Evolutionary conservation across 2,329 filamentous ascomycete genomes (phyloP), one percentile per base, ranked within the genome.

Genomic region (Beauveria brongniartii): DNA sequence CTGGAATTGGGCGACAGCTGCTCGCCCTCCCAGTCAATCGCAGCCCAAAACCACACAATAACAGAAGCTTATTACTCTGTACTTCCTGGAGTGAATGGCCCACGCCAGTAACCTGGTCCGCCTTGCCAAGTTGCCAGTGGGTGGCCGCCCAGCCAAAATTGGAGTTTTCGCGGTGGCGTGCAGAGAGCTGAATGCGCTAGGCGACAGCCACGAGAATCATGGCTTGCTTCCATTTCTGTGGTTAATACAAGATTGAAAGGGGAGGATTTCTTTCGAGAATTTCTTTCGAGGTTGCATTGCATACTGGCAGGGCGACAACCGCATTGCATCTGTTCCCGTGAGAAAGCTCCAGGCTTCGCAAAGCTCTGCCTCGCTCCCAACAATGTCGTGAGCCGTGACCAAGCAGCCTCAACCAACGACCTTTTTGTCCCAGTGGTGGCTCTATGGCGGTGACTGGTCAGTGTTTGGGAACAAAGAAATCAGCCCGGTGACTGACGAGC

Each of bases 171-270:
- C 59, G 59, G 59, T 61, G 59, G 59, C 53, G 56, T 61, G 59
- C 52, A 50, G 59, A 28, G 52, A 61, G 59, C 59, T 61, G 59
- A 61, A 61, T 44, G 53, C 59, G 53, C 59, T 61, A 61, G 59
- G 40, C 22, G 41, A 47, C 14, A 53, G 51, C 59, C 52, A 43
- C 40, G 22, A 44, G 55, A 44, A 40, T 20, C 26, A 46, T 40
- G 44, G 28, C 24, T 34, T 44, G 54, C 28, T 22, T n/a, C n/a
- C 43, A 30, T 56, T 47, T 55, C 26, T 9, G 41, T 34, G 10
- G 5, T 56, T n/a, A 5, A 18, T 3, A 26, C 18, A n/a, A 34
- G 10, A 10, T 55, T 16, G 7, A 8, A 30, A 9, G 40, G n/a
- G 10, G 40, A 26, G 22, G 7, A 16, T 5, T 4, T 30, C 28